Base-by-base conservation (phyloP, 768 basidiomycete species). In the Phylloporus scabripes region DNA sequence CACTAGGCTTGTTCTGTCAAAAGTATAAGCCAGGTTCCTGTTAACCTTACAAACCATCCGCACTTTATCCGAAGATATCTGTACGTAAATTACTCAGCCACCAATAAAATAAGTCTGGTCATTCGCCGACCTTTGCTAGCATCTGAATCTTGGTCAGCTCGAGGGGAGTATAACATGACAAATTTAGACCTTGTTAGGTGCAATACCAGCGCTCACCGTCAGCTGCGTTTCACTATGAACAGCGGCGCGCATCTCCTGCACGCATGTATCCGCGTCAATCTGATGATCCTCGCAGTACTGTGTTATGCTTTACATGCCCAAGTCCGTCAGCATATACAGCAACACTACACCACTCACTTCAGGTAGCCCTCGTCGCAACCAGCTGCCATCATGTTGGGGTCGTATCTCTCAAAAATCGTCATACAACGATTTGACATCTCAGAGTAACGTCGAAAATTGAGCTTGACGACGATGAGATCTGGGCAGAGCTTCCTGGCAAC, bases 401-500 rank as follows among this genome's bases (percentile, higher is more conserved):
- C 91, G 58, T 90, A 92, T 52, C 81, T 76, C 31, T 74, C 57
- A 49, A 84, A 74, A 57, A 85, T 83, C 24, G 60, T 60, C 71
- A 94, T 89, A 34, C 96, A 83, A 55, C 72, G 78, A 33, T 69
- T 56, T 4, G 89, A 91, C 73, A 86, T 77, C 52, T 87, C 85
- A 24, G 69, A 72, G 55, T 92, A 92, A 40, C 81, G 75, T 11
- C 71, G 58, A 57, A 79, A 80, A 46, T 81, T 77, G 47, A 74
- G 76, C 3, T 68, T 63, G 37, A 94, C 73, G 38, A 89, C 69
- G 33, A 90, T 81, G 15, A 99, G 78, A 7, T 92, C 81, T 3
- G 96, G 93, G 62, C 93, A 97, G 8, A 99, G 78, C 61, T 92
- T 95, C 73, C 84, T 86, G 14, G 95, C 95, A 38, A 98, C 83